Base-by-base conservation (phyloP, 352 stramenopile genomes). In the Pythium insidiosum region DNA sequence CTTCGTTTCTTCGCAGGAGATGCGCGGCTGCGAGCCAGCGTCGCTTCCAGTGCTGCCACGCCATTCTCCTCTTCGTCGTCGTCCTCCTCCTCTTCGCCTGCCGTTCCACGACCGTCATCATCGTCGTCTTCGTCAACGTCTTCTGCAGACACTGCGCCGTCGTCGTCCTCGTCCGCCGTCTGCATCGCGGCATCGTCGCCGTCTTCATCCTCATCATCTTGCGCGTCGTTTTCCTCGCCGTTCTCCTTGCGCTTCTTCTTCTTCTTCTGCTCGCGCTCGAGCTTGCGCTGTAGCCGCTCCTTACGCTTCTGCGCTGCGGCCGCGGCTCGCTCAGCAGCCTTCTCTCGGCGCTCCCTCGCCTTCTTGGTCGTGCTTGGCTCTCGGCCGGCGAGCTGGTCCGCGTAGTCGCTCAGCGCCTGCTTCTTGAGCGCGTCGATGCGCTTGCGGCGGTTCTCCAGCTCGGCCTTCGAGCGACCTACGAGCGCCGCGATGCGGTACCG, bases 391-490 rank as follows among this genome's bases (percentile, higher is more conserved):
- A 67, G 45, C n/a, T 85, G 64, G 4, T 80, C 68, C 0, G 57
- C 53, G 38, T 77, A 84, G 22, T 85, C 75, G 20, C 31, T 59
- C 12, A 87, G 56, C 40, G 75, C 69, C 41, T 86, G 66, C 48
- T 84, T 86, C 66, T 88, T 84, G 6, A 88, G 53, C n/a, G 45
- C 56, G 20, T 87, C 73, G 9, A 91, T 77, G 1, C 69, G 73
- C 33, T 83, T 82, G 7, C 73, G 53, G 16, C 75, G 60, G 38
- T 71, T 73, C 10, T 80, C 71, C 6, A 91, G 56, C 23, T 91
- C 78, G 0, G 65, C 73, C 30, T 77, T 76, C 12, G 78, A 84
- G 6, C 78, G 75, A 7, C 74, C 73, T 0, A 90, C 77, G 5
- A 88, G 61, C 16, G 74, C 62, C 5, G 76, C 78, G 25, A 91